These are phyloP conservation scores for Pelargonium nanum DNA, from an alignment of 345 rosid species.

Conservation along the genomic window DNA sequence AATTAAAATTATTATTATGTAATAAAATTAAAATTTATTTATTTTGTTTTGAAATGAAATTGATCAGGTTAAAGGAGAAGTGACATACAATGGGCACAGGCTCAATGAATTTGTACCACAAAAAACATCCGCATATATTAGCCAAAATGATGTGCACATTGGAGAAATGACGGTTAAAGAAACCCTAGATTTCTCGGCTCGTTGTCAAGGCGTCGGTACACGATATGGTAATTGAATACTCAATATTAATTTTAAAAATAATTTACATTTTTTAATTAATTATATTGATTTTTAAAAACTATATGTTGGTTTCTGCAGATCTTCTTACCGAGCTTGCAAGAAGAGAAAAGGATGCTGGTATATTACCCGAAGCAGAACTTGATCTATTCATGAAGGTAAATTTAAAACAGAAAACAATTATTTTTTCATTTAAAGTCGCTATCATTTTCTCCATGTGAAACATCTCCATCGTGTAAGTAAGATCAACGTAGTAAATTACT, in stretches of 20 bases:
- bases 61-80: constrained; percentile 50
- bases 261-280: background rate
- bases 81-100: constrained; percentile 62
- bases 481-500: too few species aligned
- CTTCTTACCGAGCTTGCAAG: constrained; percentile 67
- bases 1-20: too few species aligned
- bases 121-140: constrained; percentile 83
- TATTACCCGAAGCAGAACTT: constrained; percentile 67
- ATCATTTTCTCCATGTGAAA: too few species aligned
- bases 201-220: constrained; percentile 85
- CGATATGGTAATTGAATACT: constrained; percentile 53
- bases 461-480: too few species aligned
- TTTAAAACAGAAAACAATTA: background rate
- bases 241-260: background rate
- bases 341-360: constrained; percentile 66
- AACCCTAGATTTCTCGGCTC: constrained; percentile 86
- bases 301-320: constrained; percentile 22
- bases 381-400: constrained; percentile 88
- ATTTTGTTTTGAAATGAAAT: background rate
- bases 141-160: constrained; percentile 86
- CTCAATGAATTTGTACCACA: constrained; percentile 62
- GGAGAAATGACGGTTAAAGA: constrained; percentile 93
- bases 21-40: background rate
- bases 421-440: too few species aligned
- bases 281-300: background rate